Evolutionary conservation across 75 land plant genomes (phyloP).

Genomic region (Cryptomeria japonica): DNA sequence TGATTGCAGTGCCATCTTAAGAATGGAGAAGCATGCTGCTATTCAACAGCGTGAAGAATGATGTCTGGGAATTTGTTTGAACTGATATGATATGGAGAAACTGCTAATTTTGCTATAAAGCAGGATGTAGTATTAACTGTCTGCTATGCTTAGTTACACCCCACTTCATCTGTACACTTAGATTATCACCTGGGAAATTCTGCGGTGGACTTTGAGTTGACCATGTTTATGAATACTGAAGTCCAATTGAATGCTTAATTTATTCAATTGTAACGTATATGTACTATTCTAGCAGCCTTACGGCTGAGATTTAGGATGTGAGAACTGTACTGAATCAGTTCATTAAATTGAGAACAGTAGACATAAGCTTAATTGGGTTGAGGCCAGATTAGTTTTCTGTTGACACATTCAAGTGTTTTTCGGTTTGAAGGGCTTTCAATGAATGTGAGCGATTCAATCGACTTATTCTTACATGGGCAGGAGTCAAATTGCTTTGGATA

Average conservation of each 20-base stretch:
- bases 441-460: not conserved
- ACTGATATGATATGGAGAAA: not conserved
- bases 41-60: not conserved
- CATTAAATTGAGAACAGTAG: not conserved
- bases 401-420: not conserved
- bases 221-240: not conserved
- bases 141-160: not conserved
- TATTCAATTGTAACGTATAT: not conserved
- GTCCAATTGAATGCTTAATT: not conserved
- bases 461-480: not conserved
- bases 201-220: not conserved
- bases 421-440: not conserved
- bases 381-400: not conserved
- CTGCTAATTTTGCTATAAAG: not conserved
- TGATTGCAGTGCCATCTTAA: conserved; percentile 6
- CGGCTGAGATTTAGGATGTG: not conserved
- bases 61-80: not conserved
- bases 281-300: not conserved
- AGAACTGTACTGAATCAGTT: not conserved
- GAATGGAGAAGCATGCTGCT: not conserved
- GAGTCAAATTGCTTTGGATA: no score
- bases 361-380: not conserved
- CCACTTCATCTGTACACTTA: not conserved
- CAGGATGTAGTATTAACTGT: not conserved
- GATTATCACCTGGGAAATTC: not conserved